phyloP scores from a whole-genome alignment of 495 filamentous ascomycete species.

The Tuber indicum region DNA sequence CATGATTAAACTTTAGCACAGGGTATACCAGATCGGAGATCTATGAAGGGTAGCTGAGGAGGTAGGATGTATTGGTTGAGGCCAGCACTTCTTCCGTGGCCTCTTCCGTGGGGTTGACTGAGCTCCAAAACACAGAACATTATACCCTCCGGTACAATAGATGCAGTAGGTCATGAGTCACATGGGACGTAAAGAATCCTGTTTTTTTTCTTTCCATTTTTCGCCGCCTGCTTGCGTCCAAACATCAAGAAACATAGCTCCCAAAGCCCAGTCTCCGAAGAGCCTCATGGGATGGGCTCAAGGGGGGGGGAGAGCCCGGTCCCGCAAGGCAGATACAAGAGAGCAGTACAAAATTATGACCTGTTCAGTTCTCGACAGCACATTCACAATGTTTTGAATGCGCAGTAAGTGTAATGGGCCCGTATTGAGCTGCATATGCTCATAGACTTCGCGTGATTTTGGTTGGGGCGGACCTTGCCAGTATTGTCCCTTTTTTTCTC shows the following conservation, averaged over 20 bases:
- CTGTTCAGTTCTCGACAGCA: background rate
- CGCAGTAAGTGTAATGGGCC: background rate
- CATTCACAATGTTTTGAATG: background rate
- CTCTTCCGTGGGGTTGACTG: background rate
- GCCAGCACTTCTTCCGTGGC: background rate
- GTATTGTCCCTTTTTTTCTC: background rate
- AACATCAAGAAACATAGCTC: background rate
- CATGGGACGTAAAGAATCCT: background rate
- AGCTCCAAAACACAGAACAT: background rate
- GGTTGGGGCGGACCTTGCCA: background rate
- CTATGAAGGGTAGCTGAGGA: background rate
- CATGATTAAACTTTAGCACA: background rate
- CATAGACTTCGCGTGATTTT: background rate
- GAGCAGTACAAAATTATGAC: slow-evolving; percentile 1
- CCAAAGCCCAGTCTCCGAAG: background rate
- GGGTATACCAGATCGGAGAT: background rate
- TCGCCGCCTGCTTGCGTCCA: background rate
- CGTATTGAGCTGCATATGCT: background rate
- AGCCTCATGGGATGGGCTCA: background rate
- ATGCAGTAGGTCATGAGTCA: slow-evolving; percentile 3
- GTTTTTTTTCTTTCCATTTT: background rate
- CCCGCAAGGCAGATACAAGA: background rate
- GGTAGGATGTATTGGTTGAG: background rate
- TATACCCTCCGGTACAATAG: background rate
- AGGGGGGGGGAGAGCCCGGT: background rate